Conservation (phyloP, 768 basidiomycete genomes). For the Phlebiopsis flavidoalba region DNA sequence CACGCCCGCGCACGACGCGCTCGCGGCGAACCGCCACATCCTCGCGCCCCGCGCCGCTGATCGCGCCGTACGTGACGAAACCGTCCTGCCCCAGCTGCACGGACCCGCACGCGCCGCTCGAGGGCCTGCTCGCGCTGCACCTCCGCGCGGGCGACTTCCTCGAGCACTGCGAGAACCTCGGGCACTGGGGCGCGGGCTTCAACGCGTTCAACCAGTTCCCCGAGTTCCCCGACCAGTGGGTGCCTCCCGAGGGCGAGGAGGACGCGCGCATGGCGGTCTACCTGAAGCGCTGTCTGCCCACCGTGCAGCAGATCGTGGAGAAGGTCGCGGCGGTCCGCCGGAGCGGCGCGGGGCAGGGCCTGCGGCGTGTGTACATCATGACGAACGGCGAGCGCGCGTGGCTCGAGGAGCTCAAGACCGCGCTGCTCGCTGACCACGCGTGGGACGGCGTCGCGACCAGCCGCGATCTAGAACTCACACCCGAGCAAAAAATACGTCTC, state of each 20-base stretch:
- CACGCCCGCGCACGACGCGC: constrained; percentile 41
- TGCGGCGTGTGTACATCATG: constrained; percentile 40
- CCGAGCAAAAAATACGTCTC: constrained; percentile 39
- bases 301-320: constrained; percentile 33
- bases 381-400: constrained; percentile 39
- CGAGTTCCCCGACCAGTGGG: constrained; percentile 32
- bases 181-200: constrained; percentile 28
- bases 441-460: constrained; percentile 38
- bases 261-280: constrained; percentile 24
- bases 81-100: not conserved
- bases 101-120: constrained; percentile 20
- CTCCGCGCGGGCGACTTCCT: constrained; percentile 47
- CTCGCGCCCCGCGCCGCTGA: constrained; percentile 7
- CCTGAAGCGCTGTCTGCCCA: constrained; percentile 38
- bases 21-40: constrained; percentile 16
- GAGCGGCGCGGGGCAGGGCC: constrained; percentile 15
- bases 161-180: constrained; percentile 37
- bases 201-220: constrained; percentile 42
- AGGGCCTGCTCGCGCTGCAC: constrained; percentile 42
- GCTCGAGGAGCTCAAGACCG: constrained; percentile 32
- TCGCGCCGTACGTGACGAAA: constrained; percentile 1
- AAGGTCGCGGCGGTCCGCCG: constrained; percentile 30
- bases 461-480: constrained; percentile 33
- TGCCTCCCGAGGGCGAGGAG: constrained; percentile 22
- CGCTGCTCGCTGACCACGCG: constrained; percentile 23